Evolutionary conservation across 192 early-diverging fungal species (phyloP).

Genomic region (Coemansia sp.): DNA sequence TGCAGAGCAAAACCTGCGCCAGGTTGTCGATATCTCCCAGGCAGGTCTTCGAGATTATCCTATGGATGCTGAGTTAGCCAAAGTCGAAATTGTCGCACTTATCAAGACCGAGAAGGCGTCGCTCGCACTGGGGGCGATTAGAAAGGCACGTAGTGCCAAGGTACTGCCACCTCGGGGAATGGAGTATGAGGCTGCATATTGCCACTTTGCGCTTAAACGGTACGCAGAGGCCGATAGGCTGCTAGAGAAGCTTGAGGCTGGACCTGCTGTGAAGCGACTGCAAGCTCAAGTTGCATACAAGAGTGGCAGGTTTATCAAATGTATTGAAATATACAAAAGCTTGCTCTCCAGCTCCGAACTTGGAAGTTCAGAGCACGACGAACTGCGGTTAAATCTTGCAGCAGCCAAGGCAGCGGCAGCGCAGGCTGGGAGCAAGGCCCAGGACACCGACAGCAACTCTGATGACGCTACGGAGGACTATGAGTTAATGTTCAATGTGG

Average conservation of each 20-base stretch:
- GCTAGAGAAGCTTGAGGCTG: slow-evolving; percentile 16
- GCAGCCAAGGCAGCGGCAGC: slow-evolving; percentile 43
- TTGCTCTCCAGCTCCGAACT: slow-evolving; percentile 18
- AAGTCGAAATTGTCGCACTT: slow-evolving; percentile 42
- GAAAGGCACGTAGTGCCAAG: slow-evolving; percentile 20
- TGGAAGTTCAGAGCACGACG: slow-evolving; percentile 19
- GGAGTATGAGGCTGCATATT: slow-evolving; percentile 42
- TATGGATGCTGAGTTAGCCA: slow-evolving; percentile 35
- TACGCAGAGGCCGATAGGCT: slow-evolving; percentile 24
- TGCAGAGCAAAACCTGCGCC: slow-evolving; percentile 13
- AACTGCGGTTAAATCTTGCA: slow-evolving; percentile 36
- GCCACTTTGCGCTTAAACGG: slow-evolving; percentile 31
- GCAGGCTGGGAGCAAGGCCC: slow-evolving; percentile 8
- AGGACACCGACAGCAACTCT: background rate
- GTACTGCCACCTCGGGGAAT: slow-evolving; percentile 16
- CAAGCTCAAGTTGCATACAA: slow-evolving; percentile 53
- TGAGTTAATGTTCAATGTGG: slow-evolving; percentile 43
- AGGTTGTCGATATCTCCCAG: slow-evolving; percentile 20
- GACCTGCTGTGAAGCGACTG: slow-evolving; percentile 17
- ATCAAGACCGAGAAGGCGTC: slow-evolving; percentile 36
- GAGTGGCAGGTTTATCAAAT: slow-evolving; percentile 30
- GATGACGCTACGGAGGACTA: slow-evolving; percentile 9
- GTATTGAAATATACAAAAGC: slow-evolving; percentile 26
- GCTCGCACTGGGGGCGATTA: slow-evolving; percentile 29
- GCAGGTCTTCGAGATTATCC: slow-evolving; percentile 27